These are phyloP conservation scores for Podila epicladia DNA, from an alignment of 192 early-diverging fungal species.

Conservation along the genomic window DNA sequence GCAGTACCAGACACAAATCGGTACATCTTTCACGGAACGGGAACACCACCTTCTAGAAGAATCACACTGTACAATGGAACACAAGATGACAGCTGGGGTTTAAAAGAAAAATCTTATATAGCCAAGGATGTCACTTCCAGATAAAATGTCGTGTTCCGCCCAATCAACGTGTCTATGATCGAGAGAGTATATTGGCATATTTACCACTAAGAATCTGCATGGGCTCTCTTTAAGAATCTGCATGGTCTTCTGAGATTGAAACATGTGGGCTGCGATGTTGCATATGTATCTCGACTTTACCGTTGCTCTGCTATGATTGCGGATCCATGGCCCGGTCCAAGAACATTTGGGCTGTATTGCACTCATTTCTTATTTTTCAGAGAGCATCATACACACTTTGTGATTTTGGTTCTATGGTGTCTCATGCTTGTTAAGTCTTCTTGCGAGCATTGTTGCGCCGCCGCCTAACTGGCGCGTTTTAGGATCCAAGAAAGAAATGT, in stretches of 20 bases:
- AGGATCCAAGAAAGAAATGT: background rate
- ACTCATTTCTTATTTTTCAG: background rate
- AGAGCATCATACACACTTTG: constrained; percentile 1
- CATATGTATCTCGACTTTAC: constrained; percentile 4
- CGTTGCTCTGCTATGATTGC: background rate
- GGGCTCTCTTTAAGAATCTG: background rate
- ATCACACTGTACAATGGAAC: too few relatives aligned
- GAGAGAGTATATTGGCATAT: constrained; percentile 1
- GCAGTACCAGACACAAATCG: background rate
- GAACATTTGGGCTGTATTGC: constrained; percentile 1
- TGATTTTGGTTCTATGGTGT: constrained; percentile 1
- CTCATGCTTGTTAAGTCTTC: constrained; percentile 2
- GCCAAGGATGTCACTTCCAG: background rate
- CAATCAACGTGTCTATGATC: constrained; percentile 5
- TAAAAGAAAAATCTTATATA: constrained; percentile 1
- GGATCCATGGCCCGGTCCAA: constrained; percentile 3
- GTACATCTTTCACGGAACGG: background rate
- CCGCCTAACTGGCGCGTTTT: background rate
- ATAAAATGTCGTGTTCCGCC: background rate
- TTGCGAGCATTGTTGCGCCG: background rate
- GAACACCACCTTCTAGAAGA: constrained; percentile 3
- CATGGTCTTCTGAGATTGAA: constrained; percentile 1
- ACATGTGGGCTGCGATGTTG: background rate
- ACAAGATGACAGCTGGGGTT: too few relatives aligned
- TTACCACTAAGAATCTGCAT: constrained; percentile 5